Base-by-base conservation (phyloP, 495 filamentous ascomycete genomes). In the Staphylotrichum tortipilum region DNA sequence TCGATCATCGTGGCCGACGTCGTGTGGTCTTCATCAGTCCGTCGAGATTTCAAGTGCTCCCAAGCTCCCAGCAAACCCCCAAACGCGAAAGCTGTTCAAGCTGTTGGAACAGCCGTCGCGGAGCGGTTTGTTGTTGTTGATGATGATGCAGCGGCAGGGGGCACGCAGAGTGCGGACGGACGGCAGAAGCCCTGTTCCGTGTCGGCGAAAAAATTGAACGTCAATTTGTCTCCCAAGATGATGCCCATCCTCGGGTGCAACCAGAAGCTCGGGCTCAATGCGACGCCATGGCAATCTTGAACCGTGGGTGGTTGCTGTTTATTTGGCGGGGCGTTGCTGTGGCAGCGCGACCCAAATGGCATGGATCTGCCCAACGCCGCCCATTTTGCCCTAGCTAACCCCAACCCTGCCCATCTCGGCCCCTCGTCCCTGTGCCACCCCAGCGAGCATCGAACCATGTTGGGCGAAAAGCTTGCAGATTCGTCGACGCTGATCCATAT, bases 1-100 rank as follows among this genome's bases (percentile, higher is more conserved):
- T 94, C 89, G 81, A 92, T 92, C 67, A 70, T 72, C 28, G 30
- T 60, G 44, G 37, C 38, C 39, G 41, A 37, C 47, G 47, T 17
- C 35, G 50, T 19, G 21, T 40, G 31, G 37, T 26, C 43, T 40
- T 47, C 50, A 52, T 52, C 18, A 26, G 49, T 40, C 41, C 26
- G 38, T 21, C 34, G 19, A 8, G 4, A 21, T 29, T 43, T 47
- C 38, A n/a, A 36, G 12, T 47, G 7, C 21, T 47, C 7, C n/a
- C n/a, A n/a, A n/a, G n/a, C n/a, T 7, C 29, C 11, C 21, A 8
- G 18, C 14, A 46, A 46, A 35, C 30, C 6, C 26, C 29, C 46
- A 39, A 19, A 34, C 35, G 34, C 14, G 8, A 44, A 15, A 15
- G 15, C 42, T 28, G 47, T 18, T 40, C 24, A 35, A 18, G 34